phyloP scores from a whole-genome alignment of 805 yeast genomes.

The Yamadazyma akitaensis region DNA sequence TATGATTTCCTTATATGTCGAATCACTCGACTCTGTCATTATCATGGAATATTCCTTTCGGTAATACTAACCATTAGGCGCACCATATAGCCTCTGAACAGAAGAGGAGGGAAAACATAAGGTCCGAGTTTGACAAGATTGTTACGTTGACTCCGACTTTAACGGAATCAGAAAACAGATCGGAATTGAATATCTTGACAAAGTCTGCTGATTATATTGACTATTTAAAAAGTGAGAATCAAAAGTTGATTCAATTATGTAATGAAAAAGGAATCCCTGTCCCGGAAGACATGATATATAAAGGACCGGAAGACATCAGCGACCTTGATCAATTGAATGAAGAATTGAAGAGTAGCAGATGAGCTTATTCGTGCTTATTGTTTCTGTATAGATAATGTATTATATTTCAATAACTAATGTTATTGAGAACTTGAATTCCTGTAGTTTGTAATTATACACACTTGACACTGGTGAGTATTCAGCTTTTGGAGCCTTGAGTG shows the following conservation, averaged over 20 bases:
- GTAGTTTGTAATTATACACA: conserved; percentile 12
- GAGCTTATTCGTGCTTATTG: not conserved
- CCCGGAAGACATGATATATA: conserved; percentile 37
- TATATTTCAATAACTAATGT: conserved; percentile 17
- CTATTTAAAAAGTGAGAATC: conserved; percentile 49
- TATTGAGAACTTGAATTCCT: conserved; percentile 14
- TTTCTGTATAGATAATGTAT: conserved; percentile 1
- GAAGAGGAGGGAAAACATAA: conserved; percentile 78
- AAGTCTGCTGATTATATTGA: conserved; percentile 59
- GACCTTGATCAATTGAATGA: conserved; percentile 14
- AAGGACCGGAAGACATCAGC: conserved; percentile 23
- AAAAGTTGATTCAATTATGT: conserved; percentile 40
- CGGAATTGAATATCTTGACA: conserved; percentile 72
- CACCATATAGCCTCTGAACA: conserved; percentile 86
- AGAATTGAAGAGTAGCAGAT: conserved; percentile 7
- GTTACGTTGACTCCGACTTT: conserved; percentile 75
- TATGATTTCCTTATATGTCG: not conserved
- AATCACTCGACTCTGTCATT: not conserved
- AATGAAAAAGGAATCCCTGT: conserved; percentile 37
- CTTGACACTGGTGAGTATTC: conserved; percentile 18
- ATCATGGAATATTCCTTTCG: not conserved
- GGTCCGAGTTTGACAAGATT: conserved; percentile 75
- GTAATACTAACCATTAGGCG: conserved; percentile 39
- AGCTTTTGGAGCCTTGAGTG: not conserved
- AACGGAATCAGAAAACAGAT: conserved; percentile 65